These are phyloP conservation scores for Solanum hybrid DNA, from an alignment of 305 asterid species.

Conservation along the genomic window DNA sequence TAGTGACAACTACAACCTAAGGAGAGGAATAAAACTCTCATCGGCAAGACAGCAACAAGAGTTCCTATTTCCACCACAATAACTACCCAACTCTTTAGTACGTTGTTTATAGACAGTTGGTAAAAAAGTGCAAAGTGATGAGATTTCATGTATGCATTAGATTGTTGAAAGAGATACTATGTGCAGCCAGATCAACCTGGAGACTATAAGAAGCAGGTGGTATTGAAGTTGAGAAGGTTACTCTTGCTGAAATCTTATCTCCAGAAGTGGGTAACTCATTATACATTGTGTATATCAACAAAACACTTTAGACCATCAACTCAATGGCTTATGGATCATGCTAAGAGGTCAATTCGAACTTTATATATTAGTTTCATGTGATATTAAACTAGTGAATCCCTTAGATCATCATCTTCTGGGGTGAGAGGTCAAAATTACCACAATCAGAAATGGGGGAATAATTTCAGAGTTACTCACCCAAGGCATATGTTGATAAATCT, in stretches of 20 bases:
- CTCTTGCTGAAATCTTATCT: not conserved
- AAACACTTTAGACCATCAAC: not conserved
- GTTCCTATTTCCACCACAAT: not conserved
- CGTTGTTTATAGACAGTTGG: not conserved
- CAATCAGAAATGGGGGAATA: not conserved
- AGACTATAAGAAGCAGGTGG: not conserved
- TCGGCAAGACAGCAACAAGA: not conserved
- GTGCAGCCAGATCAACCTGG: conserved; percentile 1
- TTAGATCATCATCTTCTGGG: not conserved
- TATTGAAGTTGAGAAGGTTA: not conserved
- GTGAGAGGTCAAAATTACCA: not conserved
- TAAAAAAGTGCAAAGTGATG: not conserved
- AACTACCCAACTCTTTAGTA: not conserved
- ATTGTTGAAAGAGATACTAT: not conserved
- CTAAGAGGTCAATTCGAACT: not conserved
- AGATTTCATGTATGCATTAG: not conserved
- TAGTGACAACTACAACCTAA: not conserved
- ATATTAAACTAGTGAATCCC: not conserved
- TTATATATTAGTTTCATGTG: not conserved
- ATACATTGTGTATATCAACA: not conserved
- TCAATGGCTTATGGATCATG: not conserved
- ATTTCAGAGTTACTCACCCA: conserved; percentile 44
- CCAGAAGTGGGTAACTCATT: not conserved
- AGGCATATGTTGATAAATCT: conserved; percentile 95
- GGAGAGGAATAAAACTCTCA: not conserved